Conservation (phyloP, 139 green algal species). For the Chlamydomonas urium region DNA sequence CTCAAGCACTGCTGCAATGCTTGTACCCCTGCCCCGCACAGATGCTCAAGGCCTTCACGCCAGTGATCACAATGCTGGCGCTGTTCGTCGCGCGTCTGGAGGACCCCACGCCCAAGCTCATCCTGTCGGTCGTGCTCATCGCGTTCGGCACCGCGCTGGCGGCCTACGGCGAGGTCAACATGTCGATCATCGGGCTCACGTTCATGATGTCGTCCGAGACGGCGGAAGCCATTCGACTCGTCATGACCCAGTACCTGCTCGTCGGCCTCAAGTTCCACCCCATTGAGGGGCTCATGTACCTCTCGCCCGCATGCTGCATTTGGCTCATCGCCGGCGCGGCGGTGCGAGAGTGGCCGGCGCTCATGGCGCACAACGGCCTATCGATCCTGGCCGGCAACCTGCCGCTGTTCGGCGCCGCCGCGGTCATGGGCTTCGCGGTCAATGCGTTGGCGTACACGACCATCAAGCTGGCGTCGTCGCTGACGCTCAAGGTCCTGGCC, state of each 20-base stretch:
- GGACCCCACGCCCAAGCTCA: slow-evolving; percentile 48
- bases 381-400: slow-evolving; percentile 27
- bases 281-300: slow-evolving; percentile 86
- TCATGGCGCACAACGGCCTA: slow-evolving; percentile 40
- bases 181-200: slow-evolving; percentile 54
- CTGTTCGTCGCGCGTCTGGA: slow-evolving; percentile 76
- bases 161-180: slow-evolving; percentile 60
- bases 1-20: too few species aligned
- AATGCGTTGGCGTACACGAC: slow-evolving; percentile 81
- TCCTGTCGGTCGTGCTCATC: slow-evolving; percentile 47
- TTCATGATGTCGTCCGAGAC: slow-evolving; percentile 76
- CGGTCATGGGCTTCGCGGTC: slow-evolving; percentile 79
- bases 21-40: neutral
- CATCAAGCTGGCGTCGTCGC: slow-evolving; percentile 71
- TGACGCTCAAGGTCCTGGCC: slow-evolving; percentile 66
- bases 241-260: slow-evolving; percentile 82
- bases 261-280: slow-evolving; percentile 81
- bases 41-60: slow-evolving; percentile 73
- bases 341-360: slow-evolving; percentile 44
- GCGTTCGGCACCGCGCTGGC: slow-evolving; percentile 66
- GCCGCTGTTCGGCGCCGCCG: slow-evolving; percentile 54
- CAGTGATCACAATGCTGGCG: slow-evolving; percentile 81
- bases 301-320: slow-evolving; percentile 75
- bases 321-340: slow-evolving; percentile 66
- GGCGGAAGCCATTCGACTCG: slow-evolving; percentile 68